phyloP scores from a whole-genome alignment of 108 stramenopile species.

The Conticribra weissflogii region DNA sequence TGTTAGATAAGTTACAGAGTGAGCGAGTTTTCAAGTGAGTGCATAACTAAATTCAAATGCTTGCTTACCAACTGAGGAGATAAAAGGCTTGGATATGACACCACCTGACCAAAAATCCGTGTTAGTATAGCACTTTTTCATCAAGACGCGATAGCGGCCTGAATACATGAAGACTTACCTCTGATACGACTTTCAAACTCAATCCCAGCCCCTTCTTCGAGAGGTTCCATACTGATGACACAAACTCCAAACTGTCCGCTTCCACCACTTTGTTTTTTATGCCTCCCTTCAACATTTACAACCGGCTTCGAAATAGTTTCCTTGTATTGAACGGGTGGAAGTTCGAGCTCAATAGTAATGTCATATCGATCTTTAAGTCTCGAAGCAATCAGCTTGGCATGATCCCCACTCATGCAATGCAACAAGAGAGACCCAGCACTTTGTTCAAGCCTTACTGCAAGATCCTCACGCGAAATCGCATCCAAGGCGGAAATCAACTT shows the following conservation, averaged over 20 bases:
- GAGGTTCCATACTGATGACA: slow-evolving; percentile 40
- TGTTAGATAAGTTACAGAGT: too few relatives aligned
- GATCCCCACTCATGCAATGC: slow-evolving; percentile 42
- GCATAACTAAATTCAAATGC: too few relatives aligned
- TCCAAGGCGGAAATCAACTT: slow-evolving; percentile 33
- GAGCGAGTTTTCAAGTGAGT: too few relatives aligned
- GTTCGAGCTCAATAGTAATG: slow-evolving; percentile 33
- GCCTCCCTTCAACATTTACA: slow-evolving; percentile 30
- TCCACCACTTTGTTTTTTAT: slow-evolving; percentile 47
- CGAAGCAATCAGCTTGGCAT: slow-evolving; percentile 27
- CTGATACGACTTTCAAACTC: slow-evolving; percentile 41
- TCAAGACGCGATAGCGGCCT: too few relatives aligned
- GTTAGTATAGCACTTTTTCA: too few relatives aligned
- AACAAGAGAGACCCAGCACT: slow-evolving; percentile 20
- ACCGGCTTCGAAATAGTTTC: slow-evolving; percentile 29
- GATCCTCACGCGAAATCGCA: slow-evolving; percentile 38
- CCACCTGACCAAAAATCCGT: slow-evolving; percentile 4
- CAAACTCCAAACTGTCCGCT: slow-evolving; percentile 47
- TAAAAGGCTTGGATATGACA: slow-evolving; percentile 45
- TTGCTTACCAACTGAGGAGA: slow-evolving; percentile 27
- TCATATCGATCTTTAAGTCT: slow-evolving; percentile 42
- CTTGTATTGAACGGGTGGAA: slow-evolving; percentile 32
- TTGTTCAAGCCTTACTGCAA: slow-evolving; percentile 35
- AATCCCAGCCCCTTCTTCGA: slow-evolving; percentile 36
- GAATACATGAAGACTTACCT: slow-evolving; percentile 7